Evolutionary conservation across 768 basidiomycete genomes (phyloP), one percentile per base, ranked within the genome.

Genomic region (Sporobolomyces roseus): DNA sequence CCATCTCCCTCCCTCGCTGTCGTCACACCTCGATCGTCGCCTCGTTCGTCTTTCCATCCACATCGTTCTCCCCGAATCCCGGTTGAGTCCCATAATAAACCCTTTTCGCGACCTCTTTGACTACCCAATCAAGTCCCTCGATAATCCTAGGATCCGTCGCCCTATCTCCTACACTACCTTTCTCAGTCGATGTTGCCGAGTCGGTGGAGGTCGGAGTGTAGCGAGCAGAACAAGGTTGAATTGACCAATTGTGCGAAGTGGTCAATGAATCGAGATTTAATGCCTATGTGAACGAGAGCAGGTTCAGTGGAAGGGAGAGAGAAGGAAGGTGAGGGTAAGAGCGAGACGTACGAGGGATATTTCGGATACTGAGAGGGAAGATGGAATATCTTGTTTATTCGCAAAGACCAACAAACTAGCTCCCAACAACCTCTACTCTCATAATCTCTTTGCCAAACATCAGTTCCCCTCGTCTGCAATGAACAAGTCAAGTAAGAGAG

Each of bases 361-460:
- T 80, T 96, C 91, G 36, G 80, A 78, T 69, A 87, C 84, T 36
- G 85, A 84, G 86, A 97, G 85, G 1, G 92, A 88, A 55, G 91
- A 90, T 65, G 84, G 84, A 65, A 98, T 85, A 80, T 99, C 96
- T 77, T 96, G 93, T 79, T 99, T 99, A 80, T 99, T 99, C 33
- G 96, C 96, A 77, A 98, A 90, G 61, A 98, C 87, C 43, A 98
- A 85, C 58, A 98, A 83, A 38, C 71, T 75, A 6, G 96, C 96
- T n/a, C 96, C 94, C 58, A 91, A 87, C 66, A 98, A 80, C 76
- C 96, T 85, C 93, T 98, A 68, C 45, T 14, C 21, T 13, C 7
- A 13, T 21, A 21, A 14, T 23, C 12, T 21, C 17, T 41, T 41
- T 9, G 9, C 17, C 38, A 41, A 41, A 9, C 38, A 41, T 9